Evolutionary conservation across 331 rosid species (phyloP), one percentile per base, ranked within the genome.

Genomic region (Malus hybrid): DNA sequence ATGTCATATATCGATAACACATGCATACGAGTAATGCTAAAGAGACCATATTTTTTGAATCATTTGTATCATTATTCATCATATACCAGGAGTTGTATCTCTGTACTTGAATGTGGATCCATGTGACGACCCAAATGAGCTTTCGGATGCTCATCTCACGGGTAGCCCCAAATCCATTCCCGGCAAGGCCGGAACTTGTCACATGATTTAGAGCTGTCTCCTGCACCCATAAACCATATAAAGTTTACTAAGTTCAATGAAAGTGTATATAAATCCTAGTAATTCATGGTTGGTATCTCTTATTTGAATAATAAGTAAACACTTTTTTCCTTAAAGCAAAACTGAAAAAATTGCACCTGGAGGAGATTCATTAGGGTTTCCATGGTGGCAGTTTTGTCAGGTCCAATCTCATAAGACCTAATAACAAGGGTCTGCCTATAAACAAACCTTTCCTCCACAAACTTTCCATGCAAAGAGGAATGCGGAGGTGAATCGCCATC

Each of bases 291-390:
- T 55, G 4, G 14, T 10, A 42, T 42, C 48, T 42, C 14, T 42
- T 10, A 42, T 10, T 42, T 42, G 48, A 10, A 42, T 42, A 42
- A 42, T 42, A 42, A 42, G 48, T 42, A 42, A 42, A 3, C 48
- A 2, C 1, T 42, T 42, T 42, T 10, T 42, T 42, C 13, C 48
- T 42, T 42, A 1, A 36, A 42, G 13, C 14, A 42, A 10, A 42
- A 42, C 15, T 22, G 14, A 58, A 22, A 10, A 28, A 26, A 61
- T 63, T 77, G 39, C 30, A 90, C 97, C 98, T 93, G 98, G 73
- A 93, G 98, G 44, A 93, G 89, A 57, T 89, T 93, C 97, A 93
- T 88, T 36, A 93, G 87, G 8, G 98, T 93, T 81, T 93, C 97
- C 93, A 93, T 93, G 56, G 98, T 91, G 39, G 89, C 93, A 79